Evolutionary conservation across 371 early-diverging fungal species (phyloP).

Genomic region (Apophysomyces sp.): DNA sequence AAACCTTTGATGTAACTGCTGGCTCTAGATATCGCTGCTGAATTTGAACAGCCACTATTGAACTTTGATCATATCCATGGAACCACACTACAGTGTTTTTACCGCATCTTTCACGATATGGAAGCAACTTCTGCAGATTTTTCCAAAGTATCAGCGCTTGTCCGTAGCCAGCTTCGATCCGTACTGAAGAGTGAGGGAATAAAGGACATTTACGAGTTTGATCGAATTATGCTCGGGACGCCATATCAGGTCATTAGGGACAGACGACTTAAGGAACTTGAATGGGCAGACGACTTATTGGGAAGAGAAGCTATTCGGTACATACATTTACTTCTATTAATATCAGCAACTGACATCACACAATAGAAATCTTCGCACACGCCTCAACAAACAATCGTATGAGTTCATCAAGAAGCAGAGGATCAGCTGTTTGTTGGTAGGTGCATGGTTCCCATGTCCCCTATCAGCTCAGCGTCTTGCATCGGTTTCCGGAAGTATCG

Average conservation of each 20-base stretch:
- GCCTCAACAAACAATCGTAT: slow-evolving; percentile 65
- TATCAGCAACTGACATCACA: background rate
- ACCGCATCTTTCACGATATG: slow-evolving; percentile 69
- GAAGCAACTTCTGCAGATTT: slow-evolving; percentile 64
- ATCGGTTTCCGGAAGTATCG: background rate
- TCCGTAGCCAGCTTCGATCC: slow-evolving; percentile 53
- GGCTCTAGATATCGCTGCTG: slow-evolving; percentile 43
- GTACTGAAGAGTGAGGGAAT: slow-evolving; percentile 40
- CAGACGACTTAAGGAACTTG: slow-evolving; percentile 67
- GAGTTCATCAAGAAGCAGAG: slow-evolving; percentile 73
- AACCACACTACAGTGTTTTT: slow-evolving; percentile 57
- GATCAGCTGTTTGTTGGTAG: slow-evolving; percentile 61
- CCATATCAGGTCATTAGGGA: slow-evolving; percentile 66
- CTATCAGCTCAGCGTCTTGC: slow-evolving; percentile 14
- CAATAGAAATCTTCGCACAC: slow-evolving; percentile 59
- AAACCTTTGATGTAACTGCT: background rate
- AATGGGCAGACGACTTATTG: slow-evolving; percentile 68
- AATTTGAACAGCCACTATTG: slow-evolving; percentile 67
- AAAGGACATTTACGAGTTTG: slow-evolving; percentile 52
- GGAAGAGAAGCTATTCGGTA: slow-evolving; percentile 66
- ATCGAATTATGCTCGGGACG: slow-evolving; percentile 62
- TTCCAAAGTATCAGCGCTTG: slow-evolving; percentile 56
- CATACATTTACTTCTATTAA: background rate
- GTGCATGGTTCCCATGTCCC: slow-evolving; percentile 74
- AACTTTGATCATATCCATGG: slow-evolving; percentile 60